These are phyloP conservation scores for Trichoderma simmonsii DNA, from an alignment of 2,329 filamentous ascomycete species.

Conservation along the genomic window DNA sequence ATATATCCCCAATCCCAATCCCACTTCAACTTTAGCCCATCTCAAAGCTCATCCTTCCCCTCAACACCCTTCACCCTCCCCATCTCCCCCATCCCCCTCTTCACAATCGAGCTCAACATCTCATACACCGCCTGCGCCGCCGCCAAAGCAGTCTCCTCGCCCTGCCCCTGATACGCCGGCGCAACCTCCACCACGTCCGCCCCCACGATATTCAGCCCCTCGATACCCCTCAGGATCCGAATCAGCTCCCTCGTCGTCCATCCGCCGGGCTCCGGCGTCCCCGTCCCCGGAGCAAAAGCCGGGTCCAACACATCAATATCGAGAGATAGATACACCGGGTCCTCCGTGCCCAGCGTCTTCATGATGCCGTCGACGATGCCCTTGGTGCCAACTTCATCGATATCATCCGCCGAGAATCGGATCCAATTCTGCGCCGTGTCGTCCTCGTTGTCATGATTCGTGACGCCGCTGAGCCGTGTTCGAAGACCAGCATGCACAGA, in stretches of 20 bases:
- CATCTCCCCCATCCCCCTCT: slow-evolving; percentile 43
- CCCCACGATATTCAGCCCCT: slow-evolving; percentile 79
- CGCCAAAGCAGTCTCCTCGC: slow-evolving; percentile 78
- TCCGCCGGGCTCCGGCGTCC: slow-evolving; percentile 85
- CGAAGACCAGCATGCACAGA: slow-evolving; percentile 81
- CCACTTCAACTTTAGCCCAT: not conserved
- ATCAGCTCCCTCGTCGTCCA: slow-evolving; percentile 91
- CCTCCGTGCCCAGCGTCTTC: slow-evolving; percentile 66
- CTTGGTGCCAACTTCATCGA: slow-evolving; percentile 73
- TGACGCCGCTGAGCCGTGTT: slow-evolving; percentile 66
- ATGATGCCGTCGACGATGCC: slow-evolving; percentile 72
- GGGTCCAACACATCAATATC: slow-evolving; percentile 90
- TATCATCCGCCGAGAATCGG: slow-evolving; percentile 76
- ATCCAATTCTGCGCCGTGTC: slow-evolving; percentile 75
- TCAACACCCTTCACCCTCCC: slow-evolving; percentile 33
- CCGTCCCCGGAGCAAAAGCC: slow-evolving; percentile 64
- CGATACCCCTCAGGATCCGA: slow-evolving; percentile 75
- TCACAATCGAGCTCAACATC: slow-evolving; percentile 74
- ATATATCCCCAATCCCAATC: not conserved
- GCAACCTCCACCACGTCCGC: slow-evolving; percentile 85
- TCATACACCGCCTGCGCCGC: slow-evolving; percentile 84
- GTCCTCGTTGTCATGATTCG: slow-evolving; percentile 66
- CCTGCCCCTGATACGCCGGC: slow-evolving; percentile 76
- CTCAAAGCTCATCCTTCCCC: slow-evolving; percentile 41
- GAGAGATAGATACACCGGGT: slow-evolving; percentile 73